phyloP scores from a whole-genome alignment of 176 grass and related monocot species.

The Tillandsia leiboldiana region DNA sequence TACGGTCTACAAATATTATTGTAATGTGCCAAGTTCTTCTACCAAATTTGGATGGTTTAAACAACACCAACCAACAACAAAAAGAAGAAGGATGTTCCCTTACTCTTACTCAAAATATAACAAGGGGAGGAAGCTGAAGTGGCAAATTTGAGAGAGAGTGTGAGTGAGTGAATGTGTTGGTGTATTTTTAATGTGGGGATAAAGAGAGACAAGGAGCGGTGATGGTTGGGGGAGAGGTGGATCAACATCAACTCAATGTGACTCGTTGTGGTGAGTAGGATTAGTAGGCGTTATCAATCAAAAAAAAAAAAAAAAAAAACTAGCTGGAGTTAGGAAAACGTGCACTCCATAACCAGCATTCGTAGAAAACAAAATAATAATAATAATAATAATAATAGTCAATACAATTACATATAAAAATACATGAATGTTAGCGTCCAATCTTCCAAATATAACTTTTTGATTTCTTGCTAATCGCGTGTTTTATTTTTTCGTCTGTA shows the following conservation, averaged over 20 bases:
- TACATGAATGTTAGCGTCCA: too few relatives aligned
- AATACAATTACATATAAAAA: not conserved
- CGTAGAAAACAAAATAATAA: not conserved
- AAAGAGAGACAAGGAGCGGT: not conserved
- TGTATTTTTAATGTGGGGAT: not conserved
- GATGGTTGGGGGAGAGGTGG: not conserved
- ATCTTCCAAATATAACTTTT: too few relatives aligned
- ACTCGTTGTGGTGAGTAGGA: not conserved
- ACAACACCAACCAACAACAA: not conserved
- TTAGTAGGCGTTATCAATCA: not conserved
- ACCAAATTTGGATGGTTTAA: not conserved
- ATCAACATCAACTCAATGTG: not conserved
- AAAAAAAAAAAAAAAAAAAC: not conserved
- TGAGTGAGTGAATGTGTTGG: not conserved
- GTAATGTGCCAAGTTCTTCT: too few relatives aligned
- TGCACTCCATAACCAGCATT: slow-evolving; percentile 10
- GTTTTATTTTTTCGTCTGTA: too few relatives aligned
- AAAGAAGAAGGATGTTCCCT: slow-evolving; percentile 7
- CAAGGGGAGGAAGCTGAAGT: slow-evolving; percentile 15
- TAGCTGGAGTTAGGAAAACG: slow-evolving; percentile 2
- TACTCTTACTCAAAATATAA: slow-evolving; percentile 29
- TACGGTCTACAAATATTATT: too few relatives aligned
- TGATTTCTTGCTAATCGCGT: too few relatives aligned
- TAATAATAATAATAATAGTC: not conserved
- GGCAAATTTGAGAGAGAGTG: slow-evolving; percentile 18